Evolutionary conservation across 177 flowering plant species (phyloP).

Genomic region (Vitis hybrid): DNA sequence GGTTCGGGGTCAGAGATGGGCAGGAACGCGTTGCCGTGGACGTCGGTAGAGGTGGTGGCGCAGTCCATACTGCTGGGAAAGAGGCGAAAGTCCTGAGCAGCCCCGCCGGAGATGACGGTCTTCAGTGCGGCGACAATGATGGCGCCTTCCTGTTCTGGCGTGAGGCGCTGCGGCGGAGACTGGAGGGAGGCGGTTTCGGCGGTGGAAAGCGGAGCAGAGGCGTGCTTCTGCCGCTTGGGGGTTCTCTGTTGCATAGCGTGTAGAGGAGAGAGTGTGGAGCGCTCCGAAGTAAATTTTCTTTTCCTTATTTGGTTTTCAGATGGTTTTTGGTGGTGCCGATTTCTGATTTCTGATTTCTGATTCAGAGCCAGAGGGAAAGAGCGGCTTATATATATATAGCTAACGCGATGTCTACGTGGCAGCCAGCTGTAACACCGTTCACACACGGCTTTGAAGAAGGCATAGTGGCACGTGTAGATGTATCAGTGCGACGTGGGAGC

Average conservation of each 20-base stretch:
- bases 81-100: neutral
- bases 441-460: no score
- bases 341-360: no score
- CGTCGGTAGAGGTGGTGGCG: neutral
- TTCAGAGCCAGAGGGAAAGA: no score
- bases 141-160: slow-evolving; percentile 39
- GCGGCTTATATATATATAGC: no score
- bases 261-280: no score
- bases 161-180: slow-evolving; percentile 11
- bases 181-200: neutral
- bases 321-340: no score
- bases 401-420: no score
- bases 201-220: slow-evolving; percentile 1
- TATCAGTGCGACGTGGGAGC: no score
- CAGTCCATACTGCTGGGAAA: neutral
- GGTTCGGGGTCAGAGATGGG: slow-evolving; percentile 19
- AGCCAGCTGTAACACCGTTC: no score
- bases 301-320: no score
- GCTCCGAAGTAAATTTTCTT: no score
- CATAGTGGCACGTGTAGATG: no score
- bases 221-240: neutral
- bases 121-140: slow-evolving; percentile 45
- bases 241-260: neutral
- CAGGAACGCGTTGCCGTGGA: neutral
- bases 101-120: slow-evolving; percentile 34